Evolutionary conservation across 116 monocot genomes (phyloP), one percentile per base, ranked within the genome.

Genomic region (Zostera marina): DNA sequence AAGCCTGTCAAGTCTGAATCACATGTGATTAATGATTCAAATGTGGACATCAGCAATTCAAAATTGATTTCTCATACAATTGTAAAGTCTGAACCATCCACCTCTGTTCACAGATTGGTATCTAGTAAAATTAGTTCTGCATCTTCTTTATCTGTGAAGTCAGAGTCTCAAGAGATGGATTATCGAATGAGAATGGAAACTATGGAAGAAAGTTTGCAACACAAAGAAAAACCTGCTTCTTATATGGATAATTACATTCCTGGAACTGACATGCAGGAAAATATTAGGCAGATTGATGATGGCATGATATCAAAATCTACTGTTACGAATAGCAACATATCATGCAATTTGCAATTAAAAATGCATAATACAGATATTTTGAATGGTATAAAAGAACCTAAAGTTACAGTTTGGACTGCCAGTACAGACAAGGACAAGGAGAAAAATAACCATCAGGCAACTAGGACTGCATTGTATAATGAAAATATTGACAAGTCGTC

Each of bases 271-370:
- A 32, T 26, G 1, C 1, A 3, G 32, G 32, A 32, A 32, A 32
- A 32, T 32, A 32, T 32, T 32, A 32, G 32, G 32, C 32, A 32
- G 32, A 32, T 32, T 32, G 32, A 32, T 26, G 26, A 26, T 32
- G 32, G 5, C 32, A 32, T 32, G 32, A 5, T 32, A 3, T 32
- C 32, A 32, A 32, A 32, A 32, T 32, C 32, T 5, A n/a, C 57
- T 57, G 11, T 41, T 7, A 41, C 15, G 2, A n/a, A 26, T n/a
- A 40, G 16, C 41, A 3, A 38, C 39, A n/a, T 57, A 16, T 38
- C 41, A 8, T 57, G 41, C 40, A 41, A 57, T 57, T 57, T 57
- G 16, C 57, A 57, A 19, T 41, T 57, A 40, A 57, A 40, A 57
- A 57, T 40, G 7, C 38, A 5, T 57, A n/a, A 9, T 16, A 10